phyloP scores from a whole-genome alignment of 768 basidiomycete genomes.

The Russula griseocarnosa region DNA sequence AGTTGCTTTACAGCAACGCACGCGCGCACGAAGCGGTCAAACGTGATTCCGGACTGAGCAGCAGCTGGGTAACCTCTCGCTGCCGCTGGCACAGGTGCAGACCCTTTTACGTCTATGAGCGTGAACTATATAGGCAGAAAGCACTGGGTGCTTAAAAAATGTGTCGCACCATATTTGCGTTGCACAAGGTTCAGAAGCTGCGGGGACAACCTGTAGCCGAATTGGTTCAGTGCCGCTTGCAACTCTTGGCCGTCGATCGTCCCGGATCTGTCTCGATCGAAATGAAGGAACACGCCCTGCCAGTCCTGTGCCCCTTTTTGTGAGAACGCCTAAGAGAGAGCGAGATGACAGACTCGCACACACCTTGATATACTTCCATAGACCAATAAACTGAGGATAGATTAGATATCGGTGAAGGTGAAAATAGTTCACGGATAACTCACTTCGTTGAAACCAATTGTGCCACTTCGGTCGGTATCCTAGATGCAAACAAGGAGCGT shows the following conservation, averaged over 20 bases:
- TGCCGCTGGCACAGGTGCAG: conserved; percentile 34
- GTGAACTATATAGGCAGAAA: background rate
- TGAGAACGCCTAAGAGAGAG: background rate
- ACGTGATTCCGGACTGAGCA: conserved; percentile 60
- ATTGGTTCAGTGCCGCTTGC: conserved; percentile 61
- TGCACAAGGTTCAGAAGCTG: conserved; percentile 60
- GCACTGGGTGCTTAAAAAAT: background rate
- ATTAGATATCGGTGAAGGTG: conserved; percentile 10
- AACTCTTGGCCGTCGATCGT: conserved; percentile 71
- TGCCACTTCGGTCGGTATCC: conserved; percentile 73
- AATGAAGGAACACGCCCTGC: conserved; percentile 80
- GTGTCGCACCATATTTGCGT: conserved; percentile 65
- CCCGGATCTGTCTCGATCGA: conserved; percentile 80
- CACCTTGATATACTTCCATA: conserved; percentile 80
- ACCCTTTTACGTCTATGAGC: conserved; percentile 45
- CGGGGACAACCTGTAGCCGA: conserved; percentile 75
- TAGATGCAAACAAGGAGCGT: conserved; percentile 23
- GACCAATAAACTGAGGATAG: conserved; percentile 53
- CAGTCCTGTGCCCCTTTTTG: conserved; percentile 50
- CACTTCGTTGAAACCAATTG: conserved; percentile 77
- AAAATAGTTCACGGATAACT: background rate
- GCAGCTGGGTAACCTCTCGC: conserved; percentile 32
- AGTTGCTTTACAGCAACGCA: conserved; percentile 80
- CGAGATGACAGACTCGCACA: conserved; percentile 1
- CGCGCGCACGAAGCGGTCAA: conserved; percentile 83